These are phyloP conservation scores for Physaria fendleri DNA, from an alignment of 345 rosid genomes.

Conservation along the genomic window DNA sequence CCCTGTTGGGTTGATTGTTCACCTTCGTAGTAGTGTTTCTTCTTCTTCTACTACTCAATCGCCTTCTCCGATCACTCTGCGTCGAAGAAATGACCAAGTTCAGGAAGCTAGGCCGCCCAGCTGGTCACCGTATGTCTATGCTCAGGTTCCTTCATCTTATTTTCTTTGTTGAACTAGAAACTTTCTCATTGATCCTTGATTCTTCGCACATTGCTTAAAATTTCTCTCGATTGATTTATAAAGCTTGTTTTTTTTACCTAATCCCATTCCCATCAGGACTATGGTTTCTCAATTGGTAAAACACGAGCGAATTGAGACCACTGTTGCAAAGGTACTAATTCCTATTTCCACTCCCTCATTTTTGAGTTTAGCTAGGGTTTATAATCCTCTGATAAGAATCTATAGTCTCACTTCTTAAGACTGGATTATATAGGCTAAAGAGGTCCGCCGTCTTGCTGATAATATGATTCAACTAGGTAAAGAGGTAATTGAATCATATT, in stretches of 20 bases:
- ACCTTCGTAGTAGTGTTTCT: neutral
- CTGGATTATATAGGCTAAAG: slow-evolving; percentile 58
- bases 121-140: slow-evolving; percentile 87
- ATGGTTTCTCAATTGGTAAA: slow-evolving; percentile 95
- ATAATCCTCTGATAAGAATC: neutral
- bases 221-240: neutral
- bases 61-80: slow-evolving; percentile 3
- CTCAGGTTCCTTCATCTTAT: slow-evolving; percentile 47
- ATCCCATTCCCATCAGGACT: slow-evolving; percentile 37
- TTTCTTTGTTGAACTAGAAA: neutral
- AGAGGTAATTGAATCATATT: slow-evolving; percentile 43
- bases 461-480: slow-evolving; percentile 92
- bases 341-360: neutral
- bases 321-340: slow-evolving; percentile 64
- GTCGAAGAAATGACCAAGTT: slow-evolving; percentile 54
- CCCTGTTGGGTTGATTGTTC: slow-evolving; percentile 2
- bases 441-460: slow-evolving; percentile 80
- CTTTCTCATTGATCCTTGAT: neutral
- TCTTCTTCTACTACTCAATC: neutral
- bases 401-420: neutral
- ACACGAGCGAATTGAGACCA: slow-evolving; percentile 90
- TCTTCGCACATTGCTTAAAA: slow-evolving; percentile 8
- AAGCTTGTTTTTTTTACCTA: neutral
- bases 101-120: slow-evolving; percentile 74
- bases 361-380: slow-evolving; percentile 34